These are phyloP conservation scores for Phytophthora sp. DNA, from an alignment of 352 stramenopile genomes.

Conservation along the genomic window DNA sequence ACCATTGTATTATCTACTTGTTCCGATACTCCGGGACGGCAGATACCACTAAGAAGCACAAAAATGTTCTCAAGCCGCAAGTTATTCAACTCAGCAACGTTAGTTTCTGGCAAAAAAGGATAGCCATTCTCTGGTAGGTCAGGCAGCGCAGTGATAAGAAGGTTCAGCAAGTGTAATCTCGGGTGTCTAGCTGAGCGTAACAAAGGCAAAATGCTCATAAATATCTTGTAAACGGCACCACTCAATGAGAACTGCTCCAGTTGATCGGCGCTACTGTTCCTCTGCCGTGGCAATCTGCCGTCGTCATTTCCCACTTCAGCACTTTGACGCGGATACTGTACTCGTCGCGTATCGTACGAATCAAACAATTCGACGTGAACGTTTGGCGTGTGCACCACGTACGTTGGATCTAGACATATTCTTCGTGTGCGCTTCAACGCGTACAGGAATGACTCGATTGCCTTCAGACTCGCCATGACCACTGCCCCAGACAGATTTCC, in stretches of 20 bases:
- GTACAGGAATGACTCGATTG: slow-evolving; percentile 62
- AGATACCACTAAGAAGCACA: slow-evolving; percentile 40
- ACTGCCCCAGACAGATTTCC: slow-evolving; percentile 52
- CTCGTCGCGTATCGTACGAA: slow-evolving; percentile 35
- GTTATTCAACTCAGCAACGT: slow-evolving; percentile 40
- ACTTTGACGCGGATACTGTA: slow-evolving; percentile 41
- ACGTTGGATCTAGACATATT: slow-evolving; percentile 52
- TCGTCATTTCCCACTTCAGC: slow-evolving; percentile 7
- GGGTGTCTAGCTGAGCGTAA: slow-evolving; percentile 51
- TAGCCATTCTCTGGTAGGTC: slow-evolving; percentile 36
- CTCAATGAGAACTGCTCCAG: slow-evolving; percentile 45
- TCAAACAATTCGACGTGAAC: slow-evolving; percentile 26
- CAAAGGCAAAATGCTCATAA: slow-evolving; percentile 58
- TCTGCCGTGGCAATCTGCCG: not conserved
- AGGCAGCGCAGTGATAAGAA: slow-evolving; percentile 43
- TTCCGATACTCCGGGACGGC: slow-evolving; percentile 18
- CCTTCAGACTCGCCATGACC: slow-evolving; percentile 66
- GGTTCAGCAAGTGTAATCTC: slow-evolving; percentile 63
- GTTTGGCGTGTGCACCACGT: slow-evolving; percentile 38
- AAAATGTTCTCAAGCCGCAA: slow-evolving; percentile 50
- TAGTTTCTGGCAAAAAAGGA: not conserved
- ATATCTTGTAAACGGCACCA: slow-evolving; percentile 47
- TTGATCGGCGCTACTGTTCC: not conserved
- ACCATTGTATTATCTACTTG: slow-evolving; percentile 8
- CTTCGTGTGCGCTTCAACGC: slow-evolving; percentile 41